Base-by-base conservation (phyloP, 176 grass and related monocot species). In the Oryza australiensis region DNA sequence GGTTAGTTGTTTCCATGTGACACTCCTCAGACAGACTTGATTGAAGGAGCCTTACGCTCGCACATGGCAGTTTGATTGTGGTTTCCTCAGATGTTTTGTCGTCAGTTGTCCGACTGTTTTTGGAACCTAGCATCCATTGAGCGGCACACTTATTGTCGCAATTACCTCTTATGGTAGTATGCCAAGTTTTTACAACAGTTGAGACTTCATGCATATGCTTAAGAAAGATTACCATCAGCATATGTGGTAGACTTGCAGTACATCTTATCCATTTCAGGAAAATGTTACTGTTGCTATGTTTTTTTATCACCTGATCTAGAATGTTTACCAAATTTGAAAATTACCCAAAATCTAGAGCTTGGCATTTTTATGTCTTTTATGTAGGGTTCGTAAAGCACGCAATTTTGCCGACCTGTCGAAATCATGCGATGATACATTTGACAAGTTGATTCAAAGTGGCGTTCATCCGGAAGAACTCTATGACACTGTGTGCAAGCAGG, bases 351-450 rank as follows among this genome's bases (percentile, higher is more conserved):
- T 15, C 24, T 64, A 66, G 38, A 41, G 3, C 20, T 5, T 84
- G 38, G 22, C 26, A 16, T 10, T 51, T 75, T 59, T 78, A 62
- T 18, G 6, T 26, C 34, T 26, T 66, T 76, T 59, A 66, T 75
- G 34, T 9, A 94, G 95, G 84, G 88, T 98, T 74, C 89, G 87
- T 55, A 91, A 90, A 79, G 77, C 90, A 12, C 88, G 88, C 1
- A 85, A 79, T 41, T 68, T 87, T 26, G 86, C 68, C 5, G 46
- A 85, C 60, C 79, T 91, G 33, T 91, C 86, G 9, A 98, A 93
- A 88, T 98, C 95, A 30, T 98, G 95, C 29, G 84, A 93, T 6
- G 95, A 98, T 74, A 91, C 86, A 73, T 98, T 98, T n/a, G 84
- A 82, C 73, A 94, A 98, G 63, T 82, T 98, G 34, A 89, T 94